Evolutionary conservation across 2,329 filamentous ascomycete species (phyloP).

Genomic region (Atkinsonella texensis): DNA sequence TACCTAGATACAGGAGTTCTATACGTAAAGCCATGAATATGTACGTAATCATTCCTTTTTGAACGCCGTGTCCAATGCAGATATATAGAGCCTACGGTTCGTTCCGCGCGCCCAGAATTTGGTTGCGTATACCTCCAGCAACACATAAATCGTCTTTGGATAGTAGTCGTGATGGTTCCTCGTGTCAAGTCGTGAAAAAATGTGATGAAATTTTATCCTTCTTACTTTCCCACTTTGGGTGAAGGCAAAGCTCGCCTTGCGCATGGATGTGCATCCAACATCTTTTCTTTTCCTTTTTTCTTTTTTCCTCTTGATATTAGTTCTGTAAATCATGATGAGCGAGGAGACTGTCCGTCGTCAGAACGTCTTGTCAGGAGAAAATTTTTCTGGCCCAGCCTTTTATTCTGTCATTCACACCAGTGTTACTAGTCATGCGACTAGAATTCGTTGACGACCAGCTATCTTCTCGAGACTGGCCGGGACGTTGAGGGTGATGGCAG

Average conservation of each 20-base stretch:
- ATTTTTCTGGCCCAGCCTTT: constrained; percentile 22
- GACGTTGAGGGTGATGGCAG: neutral
- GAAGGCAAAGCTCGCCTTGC: neutral
- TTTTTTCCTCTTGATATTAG: neutral
- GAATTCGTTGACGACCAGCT: constrained; percentile 17
- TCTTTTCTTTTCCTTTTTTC: neutral
- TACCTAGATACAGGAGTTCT: neutral
- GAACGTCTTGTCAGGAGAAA: constrained; percentile 12
- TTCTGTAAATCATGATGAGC: neutral
- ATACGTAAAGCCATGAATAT: neutral
- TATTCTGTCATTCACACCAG: constrained; percentile 19
- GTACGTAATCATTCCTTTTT: neutral
- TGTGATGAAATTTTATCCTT: neutral
- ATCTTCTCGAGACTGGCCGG: constrained; percentile 10
- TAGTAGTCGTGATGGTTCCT: neutral
- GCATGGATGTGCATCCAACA: neutral
- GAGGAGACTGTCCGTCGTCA: constrained; percentile 5
- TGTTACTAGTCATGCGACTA: constrained; percentile 14
- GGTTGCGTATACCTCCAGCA: too few relatives aligned
- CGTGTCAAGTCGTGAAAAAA: neutral
- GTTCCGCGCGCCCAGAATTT: neutral
- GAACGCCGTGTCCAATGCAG: neutral
- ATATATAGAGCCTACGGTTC: too few relatives aligned
- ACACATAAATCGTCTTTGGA: too few relatives aligned
- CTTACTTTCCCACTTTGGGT: neutral